Conservation (phyloP, 169 alveolate species). For the Cardiosporidium cionae region DNA sequence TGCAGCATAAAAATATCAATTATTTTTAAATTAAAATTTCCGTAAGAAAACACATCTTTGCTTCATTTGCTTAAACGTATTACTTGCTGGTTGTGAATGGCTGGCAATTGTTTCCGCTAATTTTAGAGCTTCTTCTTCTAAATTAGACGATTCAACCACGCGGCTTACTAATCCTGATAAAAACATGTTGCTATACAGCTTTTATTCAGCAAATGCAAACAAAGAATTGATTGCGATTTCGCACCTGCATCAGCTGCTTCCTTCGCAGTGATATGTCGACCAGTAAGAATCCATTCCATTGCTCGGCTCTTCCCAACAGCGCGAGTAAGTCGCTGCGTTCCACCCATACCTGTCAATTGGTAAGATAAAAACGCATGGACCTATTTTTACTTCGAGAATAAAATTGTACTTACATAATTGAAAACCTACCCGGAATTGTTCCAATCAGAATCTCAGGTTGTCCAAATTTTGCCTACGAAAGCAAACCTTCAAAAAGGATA, state of each 20-base stretch:
- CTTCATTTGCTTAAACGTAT: no score
- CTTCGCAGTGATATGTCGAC: constrained; percentile 2
- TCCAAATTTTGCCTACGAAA: constrained; percentile 59
- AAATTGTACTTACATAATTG: no score
- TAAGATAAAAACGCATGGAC: no score
- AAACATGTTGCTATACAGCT: no score
- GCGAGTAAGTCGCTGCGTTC: constrained; percentile 63
- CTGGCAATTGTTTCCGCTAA: constrained; percentile 64
- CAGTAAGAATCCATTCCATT: constrained; percentile 60
- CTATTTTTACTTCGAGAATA: no score
- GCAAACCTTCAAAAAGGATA: not conserved
- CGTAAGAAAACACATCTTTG: no score
- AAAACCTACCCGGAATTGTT: not conserved
- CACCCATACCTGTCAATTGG: constrained; percentile 53
- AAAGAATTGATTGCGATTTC: no score
- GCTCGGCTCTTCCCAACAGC: constrained; percentile 65
- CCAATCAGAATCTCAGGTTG: constrained; percentile 57
- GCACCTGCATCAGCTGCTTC: not conserved
- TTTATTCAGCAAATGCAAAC: no score
- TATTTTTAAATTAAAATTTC: not conserved
- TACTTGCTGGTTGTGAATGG: constrained; percentile 39
- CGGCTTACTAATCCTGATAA: constrained; percentile 64
- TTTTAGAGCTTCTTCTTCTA: constrained; percentile 59
- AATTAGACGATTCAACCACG: constrained; percentile 44
- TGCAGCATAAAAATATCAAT: not conserved